Base-by-base conservation (phyloP, 2,329 filamentous ascomycete species). In the Penicillium hordei region DNA sequence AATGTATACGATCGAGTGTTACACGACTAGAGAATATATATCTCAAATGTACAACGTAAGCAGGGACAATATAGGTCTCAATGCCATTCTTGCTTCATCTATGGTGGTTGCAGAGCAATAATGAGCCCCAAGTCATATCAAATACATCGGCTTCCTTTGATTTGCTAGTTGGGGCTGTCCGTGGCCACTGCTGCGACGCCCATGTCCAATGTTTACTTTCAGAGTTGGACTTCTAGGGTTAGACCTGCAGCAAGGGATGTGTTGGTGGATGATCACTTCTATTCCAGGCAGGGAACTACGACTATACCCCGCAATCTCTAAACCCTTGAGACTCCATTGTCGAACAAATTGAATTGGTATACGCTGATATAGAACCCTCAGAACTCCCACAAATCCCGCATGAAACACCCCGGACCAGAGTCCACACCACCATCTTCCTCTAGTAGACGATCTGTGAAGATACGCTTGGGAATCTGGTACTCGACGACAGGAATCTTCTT, bases 401-500 rank as follows among this genome's bases (percentile, higher is more conserved):
- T 58, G 40, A 77, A 62, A 58, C 59, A 65, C 4, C 73, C 75
- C 25, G 73, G 64, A 39, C 71, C 75, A 17, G 68, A 71, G 62
- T 78, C 76, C 43, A 70, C 59, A 2, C 74, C 75, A 27, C 70
- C 72, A 66, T 77, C 74, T 54, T 77, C 75, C 48, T 70, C 69
- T 60, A 78, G 59, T 59, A 75, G 57, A 6, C 76, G 69, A 64
- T 76, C 73, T 0, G 75, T 77, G 55, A 96, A 89, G 40, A 96
- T 89, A 65, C 82, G 86, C 78, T 94, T 94, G 8, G 93, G 93
- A 62, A 99, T 97, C 75, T 94, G 90, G 75, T 90, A 97, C 74
- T 97, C 94, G 50, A 97, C 86, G 13, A 94, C 91, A 0, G 93
- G 93, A 6, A 86, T 80, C 74, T 93, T 96, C 78, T 89, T 95